Conservation (phyloP, 495 filamentous ascomycete genomes). For the Tuber umbilicatum region DNA sequence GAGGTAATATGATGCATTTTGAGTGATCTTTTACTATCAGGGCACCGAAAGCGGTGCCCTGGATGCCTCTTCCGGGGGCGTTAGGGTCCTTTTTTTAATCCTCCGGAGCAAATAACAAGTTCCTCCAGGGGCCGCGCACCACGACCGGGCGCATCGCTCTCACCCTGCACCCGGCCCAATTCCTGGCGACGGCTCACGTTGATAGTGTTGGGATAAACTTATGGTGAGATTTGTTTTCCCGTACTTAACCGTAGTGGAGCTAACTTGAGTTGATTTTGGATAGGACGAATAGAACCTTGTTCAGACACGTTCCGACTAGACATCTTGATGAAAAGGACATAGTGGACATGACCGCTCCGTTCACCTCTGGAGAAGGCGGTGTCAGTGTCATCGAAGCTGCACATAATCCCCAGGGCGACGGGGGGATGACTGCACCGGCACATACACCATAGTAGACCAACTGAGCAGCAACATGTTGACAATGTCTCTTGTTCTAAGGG, state of each 20-base stretch:
- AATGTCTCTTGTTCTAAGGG: slow-evolving; percentile 78
- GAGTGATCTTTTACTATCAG: no score
- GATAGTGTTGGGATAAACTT: slow-evolving; percentile 82
- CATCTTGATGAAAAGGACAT: slow-evolving; percentile 72
- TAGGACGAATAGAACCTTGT: slow-evolving; percentile 77
- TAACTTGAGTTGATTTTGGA: slow-evolving; percentile 15
- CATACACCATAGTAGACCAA: slow-evolving; percentile 49
- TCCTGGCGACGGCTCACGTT: slow-evolving; percentile 77
- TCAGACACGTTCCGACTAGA: slow-evolving; percentile 75
- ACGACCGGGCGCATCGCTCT: no score
- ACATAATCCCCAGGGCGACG: slow-evolving; percentile 50
- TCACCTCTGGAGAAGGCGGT: slow-evolving; percentile 76
- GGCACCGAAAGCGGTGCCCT: no score
- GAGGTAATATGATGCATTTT: background rate
- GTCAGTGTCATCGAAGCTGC: slow-evolving; percentile 64
- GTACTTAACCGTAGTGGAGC: background rate
- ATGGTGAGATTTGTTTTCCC: slow-evolving; percentile 50
- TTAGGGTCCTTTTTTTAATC: no score
- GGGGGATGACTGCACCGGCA: slow-evolving; percentile 47
- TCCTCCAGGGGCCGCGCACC: no score
- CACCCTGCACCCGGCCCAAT: no score
- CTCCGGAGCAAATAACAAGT: no score
- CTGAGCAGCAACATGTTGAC: slow-evolving; percentile 75
- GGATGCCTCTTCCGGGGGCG: no score
- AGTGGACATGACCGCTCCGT: slow-evolving; percentile 56